Evolutionary conservation across 306 rosid species (phyloP), one percentile per base, ranked within the genome.

Genomic region (Biancaea sappan): DNA sequence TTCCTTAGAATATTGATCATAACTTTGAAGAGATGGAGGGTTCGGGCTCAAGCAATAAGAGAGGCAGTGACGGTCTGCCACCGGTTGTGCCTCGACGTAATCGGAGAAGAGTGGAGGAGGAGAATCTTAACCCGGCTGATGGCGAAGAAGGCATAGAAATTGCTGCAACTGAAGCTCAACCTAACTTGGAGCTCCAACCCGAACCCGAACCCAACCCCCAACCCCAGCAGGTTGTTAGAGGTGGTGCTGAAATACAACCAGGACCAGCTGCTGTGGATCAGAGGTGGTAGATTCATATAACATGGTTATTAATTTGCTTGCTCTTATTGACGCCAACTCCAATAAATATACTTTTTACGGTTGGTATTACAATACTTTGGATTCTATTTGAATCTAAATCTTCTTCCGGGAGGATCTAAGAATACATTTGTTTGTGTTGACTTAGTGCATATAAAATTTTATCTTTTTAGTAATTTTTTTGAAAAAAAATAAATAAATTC

Each of bases 11-110:
- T 21, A 6, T 31, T 18, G 54, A 50, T 50, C 56, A 7, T 19
- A 15, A 31, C 8, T 31, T 31, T 3, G 47, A 61, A 61, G 67
- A 61, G 35, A 61, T 61, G 67, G 67, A 61, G n/a, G 29, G 44
- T 10, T 61, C 46, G 2, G 18, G 47, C 26, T 60, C 46, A 8
- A 7, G 11, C 0, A 15, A 8, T 5, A 61, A 10, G 67, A 61
- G 46, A 19, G 47, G 6, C 0, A 16, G 67, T 18, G 15, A 2
- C 7, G 47, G 29, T 35, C 37, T 61, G 26, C 67, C n/a, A n/a
- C n/a, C n/a, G n/a, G n/a, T n/a, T n/a, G n/a, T n/a, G n/a, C 67
- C 46, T 34, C 46, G 47, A 10, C 10, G 28, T 13, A 32, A 22
- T 29, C 2, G 47, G 19, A 61, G 67, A 13, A 61, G 47, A 34